Conservation (phyloP, 345 rosid genomes). For the Populus alba region DNA sequence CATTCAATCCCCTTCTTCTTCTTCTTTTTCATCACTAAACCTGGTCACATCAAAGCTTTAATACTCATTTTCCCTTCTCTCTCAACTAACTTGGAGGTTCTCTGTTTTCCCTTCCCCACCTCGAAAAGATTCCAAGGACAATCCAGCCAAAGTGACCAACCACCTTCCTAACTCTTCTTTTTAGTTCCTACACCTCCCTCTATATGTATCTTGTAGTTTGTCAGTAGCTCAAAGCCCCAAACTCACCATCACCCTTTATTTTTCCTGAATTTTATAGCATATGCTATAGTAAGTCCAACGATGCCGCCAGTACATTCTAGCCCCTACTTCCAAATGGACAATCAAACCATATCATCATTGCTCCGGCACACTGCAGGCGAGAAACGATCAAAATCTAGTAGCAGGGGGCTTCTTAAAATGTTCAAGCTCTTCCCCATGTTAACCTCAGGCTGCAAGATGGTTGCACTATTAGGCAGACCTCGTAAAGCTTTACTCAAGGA, state of each 20-base stretch:
- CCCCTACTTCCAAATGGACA: constrained; percentile 68
- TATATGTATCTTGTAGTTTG: constrained; percentile 21
- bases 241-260: not conserved
- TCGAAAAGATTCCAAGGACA: constrained; percentile 44
- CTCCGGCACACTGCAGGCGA: constrained; percentile 51
- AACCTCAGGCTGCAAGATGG: constrained; percentile 97
- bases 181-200: not conserved
- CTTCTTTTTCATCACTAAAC: constrained; percentile 37
- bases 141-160: constrained; percentile 35
- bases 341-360: constrained; percentile 64
- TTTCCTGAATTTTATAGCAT: not conserved
- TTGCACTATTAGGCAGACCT: constrained; percentile 65
- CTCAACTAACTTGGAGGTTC: constrained; percentile 28
- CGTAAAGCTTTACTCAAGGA: constrained; percentile 75
- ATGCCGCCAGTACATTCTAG: constrained; percentile 83
- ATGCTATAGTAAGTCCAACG: not conserved
- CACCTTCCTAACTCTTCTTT: constrained; percentile 40
- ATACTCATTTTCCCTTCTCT: constrained; percentile 5
- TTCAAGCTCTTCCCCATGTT: constrained; percentile 94
- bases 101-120: constrained; percentile 34
- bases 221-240: constrained; percentile 10
- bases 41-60: constrained; percentile 45
- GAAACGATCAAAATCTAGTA: constrained; percentile 46
- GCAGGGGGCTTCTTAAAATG: constrained; percentile 69
- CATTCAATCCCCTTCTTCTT: constrained; percentile 23